A percentile compares a stretch with the other conserved stretches of the same genome.
These are phyloP conservation scores for Dothideomycetidae sp. DNA, from an alignment of 2,329 filamentous ascomycete genomes.

Conservation along the genomic window DNA sequence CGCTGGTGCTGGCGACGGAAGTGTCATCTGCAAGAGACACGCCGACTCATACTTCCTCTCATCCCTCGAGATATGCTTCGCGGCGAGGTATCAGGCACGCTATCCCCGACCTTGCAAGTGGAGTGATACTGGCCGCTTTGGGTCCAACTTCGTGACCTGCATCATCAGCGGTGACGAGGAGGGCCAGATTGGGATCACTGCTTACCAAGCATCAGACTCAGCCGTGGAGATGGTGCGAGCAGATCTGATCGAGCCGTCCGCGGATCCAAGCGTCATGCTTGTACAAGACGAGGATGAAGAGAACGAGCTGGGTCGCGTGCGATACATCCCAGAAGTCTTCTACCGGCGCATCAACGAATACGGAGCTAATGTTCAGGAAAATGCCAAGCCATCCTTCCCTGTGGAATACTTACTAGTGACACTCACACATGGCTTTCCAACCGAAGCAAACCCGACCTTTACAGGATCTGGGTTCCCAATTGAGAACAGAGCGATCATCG, in stretches of 20 bases:
- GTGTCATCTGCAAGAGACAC: slow-evolving; percentile 87
- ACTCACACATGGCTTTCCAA: slow-evolving; percentile 90
- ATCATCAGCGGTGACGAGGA: slow-evolving; percentile 85
- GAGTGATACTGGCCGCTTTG: slow-evolving; percentile 88
- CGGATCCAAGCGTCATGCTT: slow-evolving; percentile 84
- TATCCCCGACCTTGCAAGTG: slow-evolving; percentile 87
- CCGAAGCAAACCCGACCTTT: slow-evolving; percentile 62
- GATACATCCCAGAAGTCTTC: slow-evolving; percentile 96
- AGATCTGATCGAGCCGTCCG: slow-evolving; percentile 87
- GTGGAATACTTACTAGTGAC: slow-evolving; percentile 95
- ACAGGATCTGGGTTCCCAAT: slow-evolving; percentile 59
- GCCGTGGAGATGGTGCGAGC: slow-evolving; percentile 94
- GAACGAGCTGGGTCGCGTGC: slow-evolving; percentile 50
- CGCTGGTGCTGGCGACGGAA: slow-evolving; percentile 64
- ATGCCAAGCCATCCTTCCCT: slow-evolving; percentile 89
- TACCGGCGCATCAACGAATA: slow-evolving; percentile 94
- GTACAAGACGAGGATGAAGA: slow-evolving; percentile 86
- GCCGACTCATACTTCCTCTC: slow-evolving; percentile 90
- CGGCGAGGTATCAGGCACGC: slow-evolving; percentile 72
- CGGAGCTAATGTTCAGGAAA: slow-evolving; percentile 88
- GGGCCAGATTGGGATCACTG: slow-evolving; percentile 74
- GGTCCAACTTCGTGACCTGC: slow-evolving; percentile 94
- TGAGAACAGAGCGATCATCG: slow-evolving; percentile 79
- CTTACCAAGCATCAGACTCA: slow-evolving; percentile 90
- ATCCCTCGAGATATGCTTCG: slow-evolving; percentile 82